A percentile compares a stretch with the other conserved stretches of the same genome.
Evolutionary conservation across 257 asterid species (phyloP).

Genomic region (Linaria vulgaris): DNA sequence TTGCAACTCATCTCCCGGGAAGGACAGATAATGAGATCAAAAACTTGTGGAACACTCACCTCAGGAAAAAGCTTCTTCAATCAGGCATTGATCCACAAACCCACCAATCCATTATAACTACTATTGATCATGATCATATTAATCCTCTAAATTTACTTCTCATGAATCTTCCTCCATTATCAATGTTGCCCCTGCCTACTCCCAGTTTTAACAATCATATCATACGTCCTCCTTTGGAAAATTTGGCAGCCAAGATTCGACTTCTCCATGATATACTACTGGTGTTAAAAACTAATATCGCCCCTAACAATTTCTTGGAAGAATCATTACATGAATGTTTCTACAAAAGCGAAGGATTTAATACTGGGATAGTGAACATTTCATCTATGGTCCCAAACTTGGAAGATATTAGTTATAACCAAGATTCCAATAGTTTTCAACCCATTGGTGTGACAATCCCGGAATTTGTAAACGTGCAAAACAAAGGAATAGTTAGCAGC

Average conservation of each 20-base stretch:
- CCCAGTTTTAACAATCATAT: slow-evolving; percentile 26
- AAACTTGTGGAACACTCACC: slow-evolving; percentile 61
- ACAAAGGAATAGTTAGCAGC: neutral
- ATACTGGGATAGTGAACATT: slow-evolving; percentile 6
- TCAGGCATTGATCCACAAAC: slow-evolving; percentile 59
- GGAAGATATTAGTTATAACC: slow-evolving; percentile 2
- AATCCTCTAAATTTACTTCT: slow-evolving; percentile 22
- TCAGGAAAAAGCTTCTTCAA: slow-evolving; percentile 49
- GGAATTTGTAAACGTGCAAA: slow-evolving; percentile 4
- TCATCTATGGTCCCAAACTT: slow-evolving; percentile 12
- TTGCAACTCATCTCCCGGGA: slow-evolving; percentile 60
- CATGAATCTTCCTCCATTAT: slow-evolving; percentile 4
- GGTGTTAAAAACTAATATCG: slow-evolving; percentile 35
- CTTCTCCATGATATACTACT: slow-evolving; percentile 37
- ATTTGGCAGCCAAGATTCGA: slow-evolving; percentile 37
- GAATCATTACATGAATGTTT: neutral
- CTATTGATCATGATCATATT: slow-evolving; percentile 18
- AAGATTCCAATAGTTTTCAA: neutral
- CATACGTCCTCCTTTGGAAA: slow-evolving; percentile 19
- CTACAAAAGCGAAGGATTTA: slow-evolving; percentile 11
- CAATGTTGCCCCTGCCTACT: slow-evolving; percentile 6
- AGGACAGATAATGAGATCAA: slow-evolving; percentile 73
- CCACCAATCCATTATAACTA: slow-evolving; percentile 37
- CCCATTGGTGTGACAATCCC: slow-evolving; percentile 17
- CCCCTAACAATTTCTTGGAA: too few relatives aligned